Evolutionary conservation across 2,329 filamentous ascomycete species (phyloP).

Genomic region (Aspergillus terreus): DNA sequence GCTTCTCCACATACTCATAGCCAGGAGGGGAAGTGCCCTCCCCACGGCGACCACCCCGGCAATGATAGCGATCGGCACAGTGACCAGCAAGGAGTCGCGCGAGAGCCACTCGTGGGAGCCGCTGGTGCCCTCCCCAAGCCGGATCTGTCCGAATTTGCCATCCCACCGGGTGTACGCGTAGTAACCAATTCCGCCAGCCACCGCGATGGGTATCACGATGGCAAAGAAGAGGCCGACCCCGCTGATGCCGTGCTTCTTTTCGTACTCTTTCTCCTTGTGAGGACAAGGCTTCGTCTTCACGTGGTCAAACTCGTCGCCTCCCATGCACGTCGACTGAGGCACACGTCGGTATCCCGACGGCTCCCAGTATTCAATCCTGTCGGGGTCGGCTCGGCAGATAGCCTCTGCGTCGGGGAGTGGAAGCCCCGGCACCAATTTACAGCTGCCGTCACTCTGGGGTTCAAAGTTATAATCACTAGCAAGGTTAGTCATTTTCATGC

Average conservation of each 20-base stretch:
- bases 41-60: conserved; percentile 75
- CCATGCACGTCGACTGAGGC: conserved; percentile 80
- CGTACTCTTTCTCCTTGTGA: conserved; percentile 77
- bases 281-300: conserved; percentile 63
- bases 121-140: conserved; percentile 65
- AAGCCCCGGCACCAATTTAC: conserved; percentile 71
- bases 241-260: conserved; percentile 66
- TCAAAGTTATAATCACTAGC: conserved; percentile 89
- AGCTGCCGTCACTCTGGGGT: conserved; percentile 71
- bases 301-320: conserved; percentile 72
- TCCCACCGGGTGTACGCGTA: conserved; percentile 83
- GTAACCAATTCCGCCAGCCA: conserved; percentile 72
- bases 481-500: conserved; percentile 10
- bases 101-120: conserved; percentile 51
- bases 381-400: conserved; percentile 61
- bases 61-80: conserved; percentile 75
- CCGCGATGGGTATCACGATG: conserved; percentile 68
- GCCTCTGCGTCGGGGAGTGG: conserved; percentile 57
- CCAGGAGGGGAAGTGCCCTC: conserved; percentile 69
- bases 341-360: conserved; percentile 86
- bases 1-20: conserved; percentile 69
- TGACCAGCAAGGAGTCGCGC: conserved; percentile 71
- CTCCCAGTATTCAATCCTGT: conserved; percentile 73
- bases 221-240: conserved; percentile 80
- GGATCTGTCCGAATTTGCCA: conserved; percentile 86